Base-by-base conservation (phyloP, 352 stramenopile species). In the Pythium myriotylum region DNA sequence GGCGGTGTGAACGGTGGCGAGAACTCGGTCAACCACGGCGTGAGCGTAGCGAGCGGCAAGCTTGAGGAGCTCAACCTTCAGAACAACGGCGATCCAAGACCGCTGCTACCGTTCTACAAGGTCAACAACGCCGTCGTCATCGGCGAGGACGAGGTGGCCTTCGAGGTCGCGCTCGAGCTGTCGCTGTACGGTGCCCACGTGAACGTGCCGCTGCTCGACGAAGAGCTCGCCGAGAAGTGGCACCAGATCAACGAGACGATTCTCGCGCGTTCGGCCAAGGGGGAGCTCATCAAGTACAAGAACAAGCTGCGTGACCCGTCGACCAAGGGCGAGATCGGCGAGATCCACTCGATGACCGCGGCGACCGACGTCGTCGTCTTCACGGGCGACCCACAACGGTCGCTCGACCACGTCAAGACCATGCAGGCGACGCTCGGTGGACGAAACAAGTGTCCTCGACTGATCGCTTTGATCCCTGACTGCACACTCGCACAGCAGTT, bases 241-340 rank as follows among this genome's bases (percentile, higher is more conserved):
- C 72, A 82, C 23, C 50, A 66, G 12, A 87, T 89, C 29, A 87
- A 84, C 59, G 67, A 84, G 19, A 74, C 71, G 0, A 89, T 85
- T 19, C 45, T 84, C 37, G 65, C 70, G 8, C 71, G 77, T 2
- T 72, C 71, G 17, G 75, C 76, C 5, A 87, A 89, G 33, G 77
- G 66, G n/a, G 76, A 89, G 17, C 65, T 87, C 19, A 88, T 86
- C 49, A 74, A 76, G 56, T 88, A 76, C 66, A 86, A 84, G 66
- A 86, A 88, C 69, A 86, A 86, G 24, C 56, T 86, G 5, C 67
- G 67, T 17, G 69, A 86, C 16, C 19, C 20, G n/a, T 49, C 56
- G 8, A 12, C 20, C 5, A n/a, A 33, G 10, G 62, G 70, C 23
- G 42, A 68, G 0, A 54, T 59, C 24, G 24, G 70, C 17, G 45